Base-by-base conservation (phyloP, 2,329 filamentous ascomycete species). In the Ambrosiella beaveri region DNA sequence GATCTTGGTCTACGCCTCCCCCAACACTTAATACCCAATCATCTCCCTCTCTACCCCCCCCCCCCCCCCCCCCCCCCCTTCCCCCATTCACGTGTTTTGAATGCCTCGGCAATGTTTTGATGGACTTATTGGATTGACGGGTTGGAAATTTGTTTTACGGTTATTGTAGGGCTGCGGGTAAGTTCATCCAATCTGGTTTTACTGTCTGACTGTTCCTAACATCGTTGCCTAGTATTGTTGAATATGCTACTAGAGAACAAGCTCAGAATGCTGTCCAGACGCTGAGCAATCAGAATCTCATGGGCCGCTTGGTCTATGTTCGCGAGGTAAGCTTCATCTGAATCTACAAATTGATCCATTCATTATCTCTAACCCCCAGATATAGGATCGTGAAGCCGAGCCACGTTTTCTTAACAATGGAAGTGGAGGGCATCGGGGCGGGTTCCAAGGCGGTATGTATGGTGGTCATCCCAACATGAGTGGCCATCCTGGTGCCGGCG, bases 131-230 rank as follows among this genome's bases (percentile, higher is more conserved):
- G 88, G 89, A 86, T 95, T 96, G 90, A 95, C 91, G 91, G 90
- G 85, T 85, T 87, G 89, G 87, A 57, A 39, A 45, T 76, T 67
- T 87, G 84, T 87, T 84, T 84, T 82, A 75, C 79, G 85, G 81
- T 80, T 76, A 78, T 80, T 94, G 85, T 95, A 97, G 91, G 91
- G 93, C 89, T 98, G 91, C 91, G 93, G 93, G 89, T 95, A 84
- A 84, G 89, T 81, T 45, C 44, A 39, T 47, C 50, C 35, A 13
- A 35, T 40, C 36, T n/a, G 19, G 17, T n/a, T 45, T 7, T 35
- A 35, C 47, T 45, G 19, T 17, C 17, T 37, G 17, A 35, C 36
- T 17, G n/a, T 13, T 55, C 40, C 37, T 54, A 58, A 57, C 56
- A 47, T 27, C 9, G 36, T 40, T 27, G 15, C 36, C 2, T 39